Conservation (phyloP, 2,329 filamentous ascomycete species). For the Corinectria fuckeliana region DNA sequence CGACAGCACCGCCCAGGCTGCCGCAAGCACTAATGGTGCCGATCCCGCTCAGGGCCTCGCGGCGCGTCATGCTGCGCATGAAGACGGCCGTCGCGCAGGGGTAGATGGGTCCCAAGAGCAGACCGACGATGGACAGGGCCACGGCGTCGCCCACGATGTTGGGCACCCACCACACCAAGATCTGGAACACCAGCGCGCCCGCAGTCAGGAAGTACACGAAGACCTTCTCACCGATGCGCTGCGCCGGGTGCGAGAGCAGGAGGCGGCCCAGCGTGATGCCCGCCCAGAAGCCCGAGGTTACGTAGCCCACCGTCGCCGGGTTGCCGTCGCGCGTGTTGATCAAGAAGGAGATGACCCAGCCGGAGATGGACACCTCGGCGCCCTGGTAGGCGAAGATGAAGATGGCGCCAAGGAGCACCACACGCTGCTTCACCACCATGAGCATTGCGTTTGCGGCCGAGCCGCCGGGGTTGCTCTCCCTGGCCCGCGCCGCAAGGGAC, state of each 20-base stretch:
- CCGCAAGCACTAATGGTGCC: constrained; percentile 74
- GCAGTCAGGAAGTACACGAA: constrained; percentile 69
- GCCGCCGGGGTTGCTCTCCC: constrained; percentile 31
- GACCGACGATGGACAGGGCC: constrained; percentile 71
- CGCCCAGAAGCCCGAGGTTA: constrained; percentile 74
- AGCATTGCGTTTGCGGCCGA: constrained; percentile 52
- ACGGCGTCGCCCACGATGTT: constrained; percentile 76
- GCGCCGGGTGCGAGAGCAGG: constrained; percentile 69
- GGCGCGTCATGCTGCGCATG: constrained; percentile 62
- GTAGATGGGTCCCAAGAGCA: constrained; percentile 80
- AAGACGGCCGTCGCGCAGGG: constrained; percentile 74
- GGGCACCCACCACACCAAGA: constrained; percentile 80
- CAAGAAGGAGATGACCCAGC: constrained; percentile 87
- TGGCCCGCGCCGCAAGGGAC: constrained; percentile 44
- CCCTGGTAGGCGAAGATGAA: constrained; percentile 91
- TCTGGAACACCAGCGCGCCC: constrained; percentile 70
- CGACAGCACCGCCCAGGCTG: constrained; percentile 70
- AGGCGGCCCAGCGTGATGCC: constrained; percentile 82
- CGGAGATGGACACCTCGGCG: constrained; percentile 81
- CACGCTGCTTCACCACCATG: constrained; percentile 56
- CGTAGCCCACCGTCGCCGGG: constrained; percentile 77
- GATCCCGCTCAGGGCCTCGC: constrained; percentile 67
- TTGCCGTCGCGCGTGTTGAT: constrained; percentile 75
- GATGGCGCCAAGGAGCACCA: constrained; percentile 75
- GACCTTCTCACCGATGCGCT: constrained; percentile 71